phyloP scores from a whole-genome alignment of 2,329 filamentous ascomycete species.

The Hymenoscyphus scutula region DNA sequence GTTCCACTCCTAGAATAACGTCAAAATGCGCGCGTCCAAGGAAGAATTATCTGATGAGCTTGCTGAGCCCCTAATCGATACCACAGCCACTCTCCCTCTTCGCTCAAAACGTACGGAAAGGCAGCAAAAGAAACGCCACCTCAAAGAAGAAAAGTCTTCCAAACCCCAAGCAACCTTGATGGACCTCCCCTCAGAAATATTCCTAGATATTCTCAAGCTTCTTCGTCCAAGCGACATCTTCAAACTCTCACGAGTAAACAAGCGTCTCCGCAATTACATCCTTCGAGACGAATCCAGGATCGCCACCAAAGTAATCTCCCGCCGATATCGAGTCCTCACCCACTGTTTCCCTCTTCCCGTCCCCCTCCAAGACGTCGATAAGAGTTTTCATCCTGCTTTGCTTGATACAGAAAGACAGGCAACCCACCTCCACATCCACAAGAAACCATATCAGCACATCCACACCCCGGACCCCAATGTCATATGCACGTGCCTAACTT shows the following conservation, averaged over 20 bases:
- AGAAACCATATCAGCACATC: constrained; percentile 52
- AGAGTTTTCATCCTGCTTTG: constrained; percentile 39
- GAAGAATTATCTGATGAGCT: neutral
- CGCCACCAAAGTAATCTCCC: constrained; percentile 42
- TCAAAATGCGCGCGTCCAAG: neutral
- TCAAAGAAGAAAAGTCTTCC: constrained; percentile 38
- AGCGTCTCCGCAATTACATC: constrained; percentile 44
- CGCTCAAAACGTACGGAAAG: constrained; percentile 54
- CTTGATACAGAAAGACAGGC: constrained; percentile 43
- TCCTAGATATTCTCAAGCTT: constrained; percentile 47
- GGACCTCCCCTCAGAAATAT: constrained; percentile 52
- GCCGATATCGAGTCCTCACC: constrained; percentile 50
- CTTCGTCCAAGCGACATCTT: constrained; percentile 52
- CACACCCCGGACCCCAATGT: constrained; percentile 43
- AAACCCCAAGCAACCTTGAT: constrained; percentile 39
- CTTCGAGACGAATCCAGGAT: constrained; percentile 43
- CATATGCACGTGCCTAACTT: constrained; percentile 58
- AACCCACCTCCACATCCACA: constrained; percentile 44
- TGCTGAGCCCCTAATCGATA: constrained; percentile 46
- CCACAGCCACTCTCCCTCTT: constrained; percentile 47
- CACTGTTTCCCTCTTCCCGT: constrained; percentile 52
- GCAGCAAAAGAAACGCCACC: constrained; percentile 43
- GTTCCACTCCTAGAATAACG: neutral
- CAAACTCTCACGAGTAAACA: constrained; percentile 44
- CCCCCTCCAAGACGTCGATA: constrained; percentile 42